Evolutionary conservation across 331 rosid species (phyloP), one percentile per base, ranked within the genome.

Genomic region (Quercus tomentella): DNA sequence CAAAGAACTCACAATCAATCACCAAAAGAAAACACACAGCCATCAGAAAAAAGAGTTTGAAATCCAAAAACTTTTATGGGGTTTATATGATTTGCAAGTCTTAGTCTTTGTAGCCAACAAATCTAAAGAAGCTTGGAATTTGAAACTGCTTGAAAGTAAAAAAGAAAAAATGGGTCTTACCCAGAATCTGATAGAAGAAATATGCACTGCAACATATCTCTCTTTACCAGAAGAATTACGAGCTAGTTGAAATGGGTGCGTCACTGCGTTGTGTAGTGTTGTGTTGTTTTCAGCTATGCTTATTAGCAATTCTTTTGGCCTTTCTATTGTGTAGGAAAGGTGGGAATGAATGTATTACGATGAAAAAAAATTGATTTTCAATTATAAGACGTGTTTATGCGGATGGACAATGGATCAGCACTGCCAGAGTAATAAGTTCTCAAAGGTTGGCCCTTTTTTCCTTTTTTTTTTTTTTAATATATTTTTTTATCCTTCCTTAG

Each of bases 131-230:
- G 17, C 15, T 49, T 49, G 54, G 52, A 1, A 58, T 33, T 28
- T 61, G 20, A 57, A 49, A 7, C 30, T 71, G 25, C 55, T 1
- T 37, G 0, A 2, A 72, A 18, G 2, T 2, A 17, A 35, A 41
- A 23, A 51, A 77, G 54, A 4, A 18, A 74, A 61, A 15, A 41
- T 58, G 17, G 30, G 35, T 49, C 77, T 79, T 76, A 95, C 98
- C 98, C 99, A 18, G 97, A 95, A 88, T 95, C 97, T 4, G 99
- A 93, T 23, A 93, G 86, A 84, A 95, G 97, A 83, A 95, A 95
- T 76, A 91, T 90, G 85, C 99, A 95, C 83, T 95, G 99, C 92
- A 95, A 89, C 99, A 95, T 95, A 60, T 78, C 45, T 73, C 4
- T n/a, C 49, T 74, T 73, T 25, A 23, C 31, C 16, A 23, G 14